Conservation (phyloP, 768 basidiomycete genomes). For the Kwoniella dejecticola region DNA sequence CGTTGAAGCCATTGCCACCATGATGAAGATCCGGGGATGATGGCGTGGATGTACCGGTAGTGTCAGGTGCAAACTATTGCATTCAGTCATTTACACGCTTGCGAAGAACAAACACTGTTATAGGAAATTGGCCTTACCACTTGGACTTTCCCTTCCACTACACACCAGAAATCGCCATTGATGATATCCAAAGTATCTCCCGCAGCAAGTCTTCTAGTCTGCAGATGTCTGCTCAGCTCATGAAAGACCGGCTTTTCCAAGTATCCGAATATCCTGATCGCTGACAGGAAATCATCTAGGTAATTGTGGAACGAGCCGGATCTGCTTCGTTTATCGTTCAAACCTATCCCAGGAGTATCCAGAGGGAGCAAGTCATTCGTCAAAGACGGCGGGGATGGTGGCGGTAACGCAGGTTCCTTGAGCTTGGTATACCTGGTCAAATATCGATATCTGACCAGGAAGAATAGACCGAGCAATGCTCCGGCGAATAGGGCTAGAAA, state of each 20-base stretch:
- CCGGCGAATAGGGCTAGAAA: conserved; percentile 75
- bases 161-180: conserved; percentile 89
- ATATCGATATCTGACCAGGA: conserved; percentile 70
- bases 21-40: conserved; percentile 33
- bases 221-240: conserved; percentile 91
- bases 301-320: conserved; percentile 86
- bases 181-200: conserved; percentile 76
- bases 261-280: conserved; percentile 95
- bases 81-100: not conserved
- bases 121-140: conserved; percentile 67
- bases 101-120: conserved; percentile 48
- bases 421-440: conserved; percentile 57
- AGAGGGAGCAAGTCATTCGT: conserved; percentile 66
- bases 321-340: conserved; percentile 20
- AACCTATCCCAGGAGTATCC: conserved; percentile 61
- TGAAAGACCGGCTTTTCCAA: conserved; percentile 98
- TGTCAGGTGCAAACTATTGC: conserved; percentile 46
- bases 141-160: conserved; percentile 95
- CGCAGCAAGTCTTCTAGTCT: conserved; percentile 91
- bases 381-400: conserved; percentile 35
- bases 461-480: conserved; percentile 70
- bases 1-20: conserved; percentile 70
- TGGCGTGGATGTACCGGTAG: conserved; percentile 60
- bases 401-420: conserved; percentile 52
- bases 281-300: conserved; percentile 93